Conservation (phyloP, 2,329 filamentous ascomycete species). For the Paraphoma sp. region DNA sequence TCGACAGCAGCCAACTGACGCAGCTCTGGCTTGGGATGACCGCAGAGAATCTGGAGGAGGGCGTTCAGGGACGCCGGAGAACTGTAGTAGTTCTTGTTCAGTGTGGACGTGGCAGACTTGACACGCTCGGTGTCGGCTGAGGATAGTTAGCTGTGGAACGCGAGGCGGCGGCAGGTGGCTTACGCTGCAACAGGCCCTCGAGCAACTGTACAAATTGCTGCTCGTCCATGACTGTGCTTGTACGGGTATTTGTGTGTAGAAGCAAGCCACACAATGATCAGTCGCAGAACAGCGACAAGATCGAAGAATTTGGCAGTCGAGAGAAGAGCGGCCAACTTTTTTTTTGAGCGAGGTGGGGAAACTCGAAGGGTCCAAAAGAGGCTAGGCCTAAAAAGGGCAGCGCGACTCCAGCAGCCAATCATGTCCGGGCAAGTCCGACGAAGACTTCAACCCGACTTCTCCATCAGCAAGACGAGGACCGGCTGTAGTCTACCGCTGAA, state of each 20-base stretch:
- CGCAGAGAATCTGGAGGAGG: conserved; percentile 86
- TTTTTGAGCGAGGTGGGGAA: conserved; percentile 26
- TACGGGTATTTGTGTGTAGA: conserved; percentile 24
- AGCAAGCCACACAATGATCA: conserved; percentile 29
- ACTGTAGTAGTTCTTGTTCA: conserved; percentile 93
- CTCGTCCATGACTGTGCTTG: conserved; percentile 68
- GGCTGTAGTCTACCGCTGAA: too few relatives aligned
- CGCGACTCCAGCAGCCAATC: conserved; percentile 10
- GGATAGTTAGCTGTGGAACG: conserved; percentile 41
- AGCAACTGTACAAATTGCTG: conserved; percentile 86
- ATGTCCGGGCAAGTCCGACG: background rate
- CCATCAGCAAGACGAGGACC: too few relatives aligned
- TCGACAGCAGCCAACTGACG: conserved; percentile 93
- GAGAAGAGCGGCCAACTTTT: conserved; percentile 17
- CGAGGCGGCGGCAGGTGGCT: conserved; percentile 50
- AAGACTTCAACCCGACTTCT: too few relatives aligned
- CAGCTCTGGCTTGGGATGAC: conserved; percentile 72
- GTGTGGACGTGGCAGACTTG: conserved; percentile 86
- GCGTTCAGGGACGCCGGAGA: conserved; percentile 82
- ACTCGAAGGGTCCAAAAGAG: conserved; percentile 13
- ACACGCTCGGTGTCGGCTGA: conserved; percentile 77
- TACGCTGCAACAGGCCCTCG: conserved; percentile 86
- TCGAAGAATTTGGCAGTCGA: conserved; percentile 25
- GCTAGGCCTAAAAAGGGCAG: conserved; percentile 8
- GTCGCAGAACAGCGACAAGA: conserved; percentile 26